Evolutionary conservation across 495 filamentous ascomycete species (phyloP).

Genomic region (Lepraria neglecta): DNA sequence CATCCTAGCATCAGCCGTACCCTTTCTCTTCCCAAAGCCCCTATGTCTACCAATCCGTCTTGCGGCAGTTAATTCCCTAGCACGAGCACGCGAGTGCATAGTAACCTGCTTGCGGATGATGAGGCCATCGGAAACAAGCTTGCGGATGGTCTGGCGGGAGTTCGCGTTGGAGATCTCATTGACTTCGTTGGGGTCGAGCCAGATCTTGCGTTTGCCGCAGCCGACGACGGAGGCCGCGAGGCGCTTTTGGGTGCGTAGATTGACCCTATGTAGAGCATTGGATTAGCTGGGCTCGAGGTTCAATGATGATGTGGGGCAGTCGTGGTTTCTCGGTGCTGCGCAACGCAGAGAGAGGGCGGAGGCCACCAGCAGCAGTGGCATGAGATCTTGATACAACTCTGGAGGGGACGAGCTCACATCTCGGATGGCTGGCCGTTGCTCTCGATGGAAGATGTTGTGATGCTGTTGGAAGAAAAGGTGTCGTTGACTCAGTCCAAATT

Average conservation of each 20-base stretch:
- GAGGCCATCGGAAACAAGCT: slow-evolving; percentile 98
- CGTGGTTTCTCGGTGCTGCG: background rate
- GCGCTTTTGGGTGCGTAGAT: slow-evolving; percentile 99
- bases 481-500: slow-evolving; percentile 17
- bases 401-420: slow-evolving; percentile 41
- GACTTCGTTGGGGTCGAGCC: slow-evolving; percentile 99
- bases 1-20: slow-evolving; percentile 99
- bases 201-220: slow-evolving; percentile 99
- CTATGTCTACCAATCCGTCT: slow-evolving; percentile 91
- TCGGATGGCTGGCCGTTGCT: slow-evolving; percentile 45
- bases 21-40: slow-evolving; percentile 99
- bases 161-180: slow-evolving; percentile 99
- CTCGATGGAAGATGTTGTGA: slow-evolving; percentile 30
- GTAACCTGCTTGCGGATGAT: slow-evolving; percentile 99
- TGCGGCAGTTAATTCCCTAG: slow-evolving; percentile 83
- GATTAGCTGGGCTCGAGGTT: slow-evolving; percentile 1
- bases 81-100: slow-evolving; percentile 96
- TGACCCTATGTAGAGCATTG: slow-evolving; percentile 68
- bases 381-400: background rate
- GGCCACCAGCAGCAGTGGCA: background rate
- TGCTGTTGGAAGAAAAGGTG: background rate
- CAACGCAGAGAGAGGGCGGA: too few species aligned
- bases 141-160: slow-evolving; percentile 99
- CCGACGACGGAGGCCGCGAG: slow-evolving; percentile 96
- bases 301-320: slow-evolving; percentile 1